These are phyloP conservation scores for Coniosporium apollinis DNA, from an alignment of 495 filamentous ascomycete genomes.

Conservation along the genomic window DNA sequence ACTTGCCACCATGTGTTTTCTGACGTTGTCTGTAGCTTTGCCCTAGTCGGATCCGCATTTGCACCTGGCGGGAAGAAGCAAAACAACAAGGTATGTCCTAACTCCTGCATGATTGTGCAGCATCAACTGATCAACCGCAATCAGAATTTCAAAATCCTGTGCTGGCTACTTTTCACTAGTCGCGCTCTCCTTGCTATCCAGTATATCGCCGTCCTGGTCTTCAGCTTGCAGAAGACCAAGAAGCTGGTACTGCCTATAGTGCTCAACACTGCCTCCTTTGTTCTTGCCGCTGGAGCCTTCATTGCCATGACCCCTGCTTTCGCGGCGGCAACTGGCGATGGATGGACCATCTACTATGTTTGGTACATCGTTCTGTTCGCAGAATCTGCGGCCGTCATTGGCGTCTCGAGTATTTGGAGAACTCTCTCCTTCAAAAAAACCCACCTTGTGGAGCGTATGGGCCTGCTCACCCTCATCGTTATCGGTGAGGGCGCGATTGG, in stretches of 20 bases:
- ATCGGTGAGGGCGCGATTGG: constrained; percentile 48
- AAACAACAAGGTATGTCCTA: too few relatives aligned
- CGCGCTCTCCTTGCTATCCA: constrained; percentile 40
- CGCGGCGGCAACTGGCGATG: constrained; percentile 10
- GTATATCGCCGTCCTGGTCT: constrained; percentile 34
- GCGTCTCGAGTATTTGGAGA: constrained; percentile 35
- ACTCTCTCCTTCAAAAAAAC: constrained; percentile 47
- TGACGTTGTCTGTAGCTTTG: too few relatives aligned
- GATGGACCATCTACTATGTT: constrained; percentile 30
- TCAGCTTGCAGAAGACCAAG: constrained; percentile 14
- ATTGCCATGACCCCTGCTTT: constrained; percentile 24
- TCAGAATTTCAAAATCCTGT: too few relatives aligned
- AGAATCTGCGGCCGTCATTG: constrained; percentile 37
- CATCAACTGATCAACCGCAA: too few relatives aligned
- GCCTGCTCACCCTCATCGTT: constrained; percentile 50
- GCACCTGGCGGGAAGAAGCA: too few relatives aligned
- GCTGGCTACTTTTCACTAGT: too few relatives aligned
- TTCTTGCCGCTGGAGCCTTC: constrained; percentile 2
- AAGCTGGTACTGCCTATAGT: not conserved
- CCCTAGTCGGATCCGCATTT: constrained; percentile 42
- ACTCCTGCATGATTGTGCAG: too few relatives aligned
- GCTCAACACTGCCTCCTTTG: constrained; percentile 1
- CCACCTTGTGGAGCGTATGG: constrained; percentile 48
- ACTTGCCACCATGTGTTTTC: too few relatives aligned
- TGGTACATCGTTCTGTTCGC: constrained; percentile 43